phyloP scores from a whole-genome alignment of 805 yeast genomes.

The Huiozyma sinensis region DNA sequence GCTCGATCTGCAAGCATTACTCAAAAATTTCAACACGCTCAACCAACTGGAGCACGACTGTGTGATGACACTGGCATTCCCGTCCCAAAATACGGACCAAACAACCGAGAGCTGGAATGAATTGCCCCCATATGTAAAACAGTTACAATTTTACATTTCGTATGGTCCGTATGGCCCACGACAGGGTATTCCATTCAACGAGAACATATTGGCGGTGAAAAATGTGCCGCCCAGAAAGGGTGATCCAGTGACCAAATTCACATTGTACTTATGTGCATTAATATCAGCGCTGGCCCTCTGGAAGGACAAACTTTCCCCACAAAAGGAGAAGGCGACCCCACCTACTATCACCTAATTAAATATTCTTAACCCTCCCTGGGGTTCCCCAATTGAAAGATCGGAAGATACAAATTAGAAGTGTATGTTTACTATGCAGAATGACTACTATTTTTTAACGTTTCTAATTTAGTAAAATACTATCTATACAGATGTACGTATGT shows the following conservation, averaged over 20 bases:
- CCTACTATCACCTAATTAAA: not conserved
- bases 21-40: constrained; percentile 7
- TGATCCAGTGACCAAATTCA: not conserved
- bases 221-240: not conserved
- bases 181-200: constrained; percentile 36
- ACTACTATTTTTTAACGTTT: not conserved
- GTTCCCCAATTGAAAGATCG: too few species aligned
- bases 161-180: constrained; percentile 69
- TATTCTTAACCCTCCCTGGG: not conserved
- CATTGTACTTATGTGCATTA: not conserved
- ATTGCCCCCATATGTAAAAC: constrained; percentile 39
- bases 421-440: too few species aligned
- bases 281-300: not conserved
- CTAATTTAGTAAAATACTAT: not conserved
- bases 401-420: too few species aligned
- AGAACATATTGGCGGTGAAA: not conserved
- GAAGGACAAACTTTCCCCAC: not conserved
- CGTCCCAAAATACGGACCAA: constrained; percentile 21
- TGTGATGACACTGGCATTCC: constrained; percentile 6
- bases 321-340: not conserved
- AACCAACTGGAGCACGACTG: constrained; percentile 8
- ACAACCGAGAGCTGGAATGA: constrained; percentile 36
- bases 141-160: constrained; percentile 48
- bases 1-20: constrained; percentile 3
- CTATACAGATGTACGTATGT: not conserved